These are phyloP conservation scores for Penicillium sp. DNA, from an alignment of 2,329 filamentous ascomycete genomes.

Conservation along the genomic window DNA sequence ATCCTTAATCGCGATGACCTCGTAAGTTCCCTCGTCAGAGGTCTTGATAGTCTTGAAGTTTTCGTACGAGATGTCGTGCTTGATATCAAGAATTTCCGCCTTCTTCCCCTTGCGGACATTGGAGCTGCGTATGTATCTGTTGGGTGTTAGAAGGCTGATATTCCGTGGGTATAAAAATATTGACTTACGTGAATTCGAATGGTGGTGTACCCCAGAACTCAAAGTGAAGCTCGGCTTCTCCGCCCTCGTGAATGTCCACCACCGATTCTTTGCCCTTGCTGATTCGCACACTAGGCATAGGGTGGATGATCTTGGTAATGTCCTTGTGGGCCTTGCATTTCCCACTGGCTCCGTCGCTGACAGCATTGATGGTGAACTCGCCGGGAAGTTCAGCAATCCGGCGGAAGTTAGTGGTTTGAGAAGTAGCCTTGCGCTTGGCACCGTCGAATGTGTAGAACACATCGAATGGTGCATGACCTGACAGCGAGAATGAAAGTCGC, in stretches of 20 bases:
- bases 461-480: conserved; percentile 87
- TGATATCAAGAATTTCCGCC: conserved; percentile 80
- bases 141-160: conserved; percentile 13
- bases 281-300: conserved; percentile 86
- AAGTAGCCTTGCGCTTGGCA: conserved; percentile 71
- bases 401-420: conserved; percentile 74
- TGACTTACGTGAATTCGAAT: conserved; percentile 80
- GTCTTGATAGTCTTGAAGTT: conserved; percentile 78
- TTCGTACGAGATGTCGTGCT: conserved; percentile 81
- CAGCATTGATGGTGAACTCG: conserved; percentile 78
- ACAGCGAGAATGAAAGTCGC: conserved; percentile 85
- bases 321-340: conserved; percentile 79
- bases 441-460: conserved; percentile 89
- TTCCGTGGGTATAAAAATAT: neutral
- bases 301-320: conserved; percentile 80
- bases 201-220: conserved; percentile 94
- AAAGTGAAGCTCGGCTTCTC: conserved; percentile 88
- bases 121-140: conserved; percentile 77
- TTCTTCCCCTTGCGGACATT: conserved; percentile 78
- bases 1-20: conserved; percentile 95
- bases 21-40: conserved; percentile 93
- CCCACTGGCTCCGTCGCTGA: conserved; percentile 78
- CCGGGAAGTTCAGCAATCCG: conserved; percentile 91
- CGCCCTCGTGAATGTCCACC: conserved; percentile 95
- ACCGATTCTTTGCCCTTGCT: conserved; percentile 77